A percentile compares a stretch with the other conserved stretches of the same genome.
These are phyloP conservation scores for Aspergillus asperescens DNA, from an alignment of 495 filamentous ascomycete species.

Conservation along the genomic window DNA sequence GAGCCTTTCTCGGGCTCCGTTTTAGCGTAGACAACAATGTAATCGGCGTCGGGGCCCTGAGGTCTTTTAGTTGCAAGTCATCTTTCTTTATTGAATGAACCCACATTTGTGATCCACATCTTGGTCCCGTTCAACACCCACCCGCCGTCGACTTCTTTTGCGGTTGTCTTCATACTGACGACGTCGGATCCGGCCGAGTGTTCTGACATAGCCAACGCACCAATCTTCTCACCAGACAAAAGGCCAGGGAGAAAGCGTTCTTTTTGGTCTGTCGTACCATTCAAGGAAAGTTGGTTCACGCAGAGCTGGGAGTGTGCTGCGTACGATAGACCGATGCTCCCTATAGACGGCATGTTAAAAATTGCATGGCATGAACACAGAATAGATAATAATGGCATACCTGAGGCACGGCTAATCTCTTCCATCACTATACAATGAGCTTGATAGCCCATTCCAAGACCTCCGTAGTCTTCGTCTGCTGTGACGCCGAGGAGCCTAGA, in stretches of 20 bases:
- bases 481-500: slow-evolving; percentile 81
- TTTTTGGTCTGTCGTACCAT: slow-evolving; percentile 79
- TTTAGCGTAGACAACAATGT: slow-evolving; percentile 92
- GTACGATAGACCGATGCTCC: slow-evolving; percentile 87
- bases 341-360: slow-evolving; percentile 27
- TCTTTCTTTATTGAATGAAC: slow-evolving; percentile 12
- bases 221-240: slow-evolving; percentile 75
- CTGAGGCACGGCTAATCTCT: slow-evolving; percentile 67
- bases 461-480: slow-evolving; percentile 89
- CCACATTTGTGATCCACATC: slow-evolving; percentile 98
- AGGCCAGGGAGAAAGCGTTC: slow-evolving; percentile 71
- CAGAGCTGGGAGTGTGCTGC: slow-evolving; percentile 96
- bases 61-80: neutral
- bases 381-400: slow-evolving; percentile 24
- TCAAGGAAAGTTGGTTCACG: slow-evolving; percentile 92
- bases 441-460: slow-evolving; percentile 90
- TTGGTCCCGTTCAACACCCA: slow-evolving; percentile 86
- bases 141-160: slow-evolving; percentile 75
- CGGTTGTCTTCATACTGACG: slow-evolving; percentile 87
- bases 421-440: slow-evolving; percentile 97
- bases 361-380: neutral
- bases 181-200: slow-evolving; percentile 88
- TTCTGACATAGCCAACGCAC: slow-evolving; percentile 94
- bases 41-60: slow-evolving; percentile 83
- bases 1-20: slow-evolving; percentile 73